Evolutionary conservation across 768 basidiomycete genomes (phyloP).

Genomic region (Dioszegia aurantiaca): DNA sequence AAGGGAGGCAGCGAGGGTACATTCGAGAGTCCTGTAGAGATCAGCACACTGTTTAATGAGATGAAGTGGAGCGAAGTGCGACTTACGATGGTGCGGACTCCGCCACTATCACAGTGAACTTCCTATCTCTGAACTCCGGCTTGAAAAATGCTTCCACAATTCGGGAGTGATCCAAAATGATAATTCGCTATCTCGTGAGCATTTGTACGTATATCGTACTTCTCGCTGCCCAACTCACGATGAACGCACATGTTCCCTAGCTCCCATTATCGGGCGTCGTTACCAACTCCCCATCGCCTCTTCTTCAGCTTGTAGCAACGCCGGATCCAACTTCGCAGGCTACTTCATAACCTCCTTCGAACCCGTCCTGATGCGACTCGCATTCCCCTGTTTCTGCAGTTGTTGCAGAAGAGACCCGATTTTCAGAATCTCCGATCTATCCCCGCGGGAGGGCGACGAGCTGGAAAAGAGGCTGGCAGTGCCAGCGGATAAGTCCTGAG

Average conservation of each 20-base stretch:
- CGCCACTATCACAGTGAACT: conserved; percentile 92
- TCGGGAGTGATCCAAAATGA: conserved; percentile 87
- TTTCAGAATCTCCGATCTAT: conserved; percentile 12
- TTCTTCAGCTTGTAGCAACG: conserved; percentile 93
- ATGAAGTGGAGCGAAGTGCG: too few relatives aligned
- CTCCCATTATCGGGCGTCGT: conserved; percentile 93
- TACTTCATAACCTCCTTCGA: conserved; percentile 50
- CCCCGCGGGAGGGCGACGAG: conserved; percentile 13
- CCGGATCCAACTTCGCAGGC: conserved; percentile 66
- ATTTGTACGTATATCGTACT: background rate
- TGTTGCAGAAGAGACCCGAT: conserved; percentile 1
- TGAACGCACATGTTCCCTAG: conserved; percentile 95
- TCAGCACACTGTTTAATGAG: background rate
- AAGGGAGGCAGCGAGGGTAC: conserved; percentile 75
- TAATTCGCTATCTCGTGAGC: conserved; percentile 69
- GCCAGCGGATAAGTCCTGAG: conserved; percentile 20
- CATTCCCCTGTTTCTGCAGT: conserved; percentile 7
- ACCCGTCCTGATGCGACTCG: conserved; percentile 15
- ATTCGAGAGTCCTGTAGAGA: conserved; percentile 70
- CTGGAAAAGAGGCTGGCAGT: conserved; percentile 25
- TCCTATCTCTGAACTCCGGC: conserved; percentile 79
- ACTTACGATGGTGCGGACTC: conserved; percentile 91
- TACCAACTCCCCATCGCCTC: conserved; percentile 95
- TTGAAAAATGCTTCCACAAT: conserved; percentile 93
- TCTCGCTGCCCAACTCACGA: conserved; percentile 65